These are phyloP conservation scores for Zangia roseola DNA, from an alignment of 768 basidiomycete species.

Conservation along the genomic window DNA sequence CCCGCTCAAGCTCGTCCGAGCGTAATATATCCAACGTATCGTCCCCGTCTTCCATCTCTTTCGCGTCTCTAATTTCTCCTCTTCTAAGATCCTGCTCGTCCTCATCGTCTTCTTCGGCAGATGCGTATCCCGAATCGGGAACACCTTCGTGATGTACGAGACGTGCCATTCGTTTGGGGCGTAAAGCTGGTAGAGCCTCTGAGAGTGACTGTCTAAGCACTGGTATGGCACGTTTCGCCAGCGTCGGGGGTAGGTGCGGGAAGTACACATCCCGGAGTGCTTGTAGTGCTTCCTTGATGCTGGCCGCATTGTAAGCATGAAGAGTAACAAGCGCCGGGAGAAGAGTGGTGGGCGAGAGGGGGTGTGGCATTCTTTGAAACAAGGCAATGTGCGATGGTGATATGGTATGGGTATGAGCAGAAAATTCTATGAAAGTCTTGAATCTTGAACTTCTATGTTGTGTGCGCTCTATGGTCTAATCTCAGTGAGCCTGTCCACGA, in stretches of 20 bases:
- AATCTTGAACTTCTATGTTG: slow-evolving; percentile 7
- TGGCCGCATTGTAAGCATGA: slow-evolving; percentile 31
- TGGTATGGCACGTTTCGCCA: slow-evolving; percentile 4
- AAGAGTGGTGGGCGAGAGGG: slow-evolving; percentile 43
- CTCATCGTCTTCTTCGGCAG: slow-evolving; percentile 61
- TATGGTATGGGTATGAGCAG: slow-evolving; percentile 9
- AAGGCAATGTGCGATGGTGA: background rate
- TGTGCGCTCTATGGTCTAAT: slow-evolving; percentile 18
- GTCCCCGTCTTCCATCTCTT: background rate
- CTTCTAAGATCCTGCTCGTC: slow-evolving; percentile 19
- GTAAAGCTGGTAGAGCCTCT: slow-evolving; percentile 19
- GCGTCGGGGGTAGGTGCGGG: slow-evolving; percentile 29
- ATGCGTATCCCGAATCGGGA: slow-evolving; percentile 79
- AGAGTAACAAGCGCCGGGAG: slow-evolving; percentile 59
- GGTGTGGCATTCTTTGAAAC: slow-evolving; percentile 13
- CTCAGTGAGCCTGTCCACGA: background rate
- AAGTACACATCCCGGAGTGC: slow-evolving; percentile 55
- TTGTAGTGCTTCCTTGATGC: slow-evolving; percentile 41
- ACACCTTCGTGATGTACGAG: slow-evolving; percentile 42
- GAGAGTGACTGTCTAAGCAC: slow-evolving; percentile 19
- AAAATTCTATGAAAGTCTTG: slow-evolving; percentile 3
- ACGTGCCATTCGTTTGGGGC: slow-evolving; percentile 19
- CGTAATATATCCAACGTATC: slow-evolving; percentile 48
- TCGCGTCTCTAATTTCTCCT: slow-evolving; percentile 11
- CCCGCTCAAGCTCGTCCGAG: slow-evolving; percentile 66